phyloP scores from a whole-genome alignment of 352 stramenopile genomes.

The Halophytophthora polymorphica region DNA sequence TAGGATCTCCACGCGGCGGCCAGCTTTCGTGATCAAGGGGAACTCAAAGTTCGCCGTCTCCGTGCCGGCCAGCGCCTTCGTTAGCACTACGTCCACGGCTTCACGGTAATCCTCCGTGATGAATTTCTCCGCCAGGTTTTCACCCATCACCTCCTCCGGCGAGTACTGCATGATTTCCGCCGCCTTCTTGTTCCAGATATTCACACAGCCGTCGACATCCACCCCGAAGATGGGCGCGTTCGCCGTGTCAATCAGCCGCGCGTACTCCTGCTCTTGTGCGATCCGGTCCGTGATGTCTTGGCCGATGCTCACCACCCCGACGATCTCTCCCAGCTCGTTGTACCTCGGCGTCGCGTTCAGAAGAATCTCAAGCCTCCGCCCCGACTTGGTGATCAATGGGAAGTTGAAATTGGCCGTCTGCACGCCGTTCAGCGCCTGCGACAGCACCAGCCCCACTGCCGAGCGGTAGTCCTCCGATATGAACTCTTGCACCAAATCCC shows the following conservation, averaged over 20 bases:
- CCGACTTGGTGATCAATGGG: conserved; percentile 73
- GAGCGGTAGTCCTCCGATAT: conserved; percentile 77
- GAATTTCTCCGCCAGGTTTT: conserved; percentile 89
- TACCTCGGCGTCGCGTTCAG: conserved; percentile 76
- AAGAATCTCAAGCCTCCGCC: conserved; percentile 71
- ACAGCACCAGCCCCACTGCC: conserved; percentile 60
- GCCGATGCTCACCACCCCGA: conserved; percentile 82
- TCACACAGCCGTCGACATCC: conserved; percentile 72
- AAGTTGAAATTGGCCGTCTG: conserved; percentile 86
- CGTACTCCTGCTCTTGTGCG: conserved; percentile 88
- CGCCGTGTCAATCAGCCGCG: conserved; percentile 84
- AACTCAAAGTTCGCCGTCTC: conserved; percentile 88
- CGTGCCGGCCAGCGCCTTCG: conserved; percentile 48
- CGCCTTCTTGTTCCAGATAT: conserved; percentile 92
- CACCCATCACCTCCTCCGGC: conserved; percentile 84
- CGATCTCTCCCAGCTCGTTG: conserved; percentile 70
- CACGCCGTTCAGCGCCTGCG: conserved; percentile 63
- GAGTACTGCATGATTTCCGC: conserved; percentile 89
- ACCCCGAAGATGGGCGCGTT: conserved; percentile 91
- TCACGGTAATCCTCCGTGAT: conserved; percentile 80
- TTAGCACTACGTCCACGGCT: conserved; percentile 54
- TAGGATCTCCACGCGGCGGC: conserved; percentile 76
- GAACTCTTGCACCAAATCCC: conserved; percentile 87
- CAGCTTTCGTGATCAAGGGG: conserved; percentile 78
- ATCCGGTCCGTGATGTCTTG: conserved; percentile 88